These are phyloP conservation scores for Luzula sylvatica DNA, from an alignment of 176 grass and related monocot species.

Conservation along the genomic window DNA sequence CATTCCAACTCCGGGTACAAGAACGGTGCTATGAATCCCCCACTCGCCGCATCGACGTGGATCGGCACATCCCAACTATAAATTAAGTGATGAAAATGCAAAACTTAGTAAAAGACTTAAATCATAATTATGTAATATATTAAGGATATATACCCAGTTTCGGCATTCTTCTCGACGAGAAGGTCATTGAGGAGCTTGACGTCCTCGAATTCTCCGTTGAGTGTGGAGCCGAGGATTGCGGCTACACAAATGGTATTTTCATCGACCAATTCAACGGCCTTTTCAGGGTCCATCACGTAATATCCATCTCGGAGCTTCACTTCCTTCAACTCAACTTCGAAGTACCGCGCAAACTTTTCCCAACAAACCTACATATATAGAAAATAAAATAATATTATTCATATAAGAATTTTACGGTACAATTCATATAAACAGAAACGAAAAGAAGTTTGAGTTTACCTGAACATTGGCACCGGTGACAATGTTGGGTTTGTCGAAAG, in stretches of 20 bases:
- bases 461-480: constrained; percentile 97
- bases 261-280: constrained; percentile 86
- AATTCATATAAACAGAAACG: no score
- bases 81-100: neutral
- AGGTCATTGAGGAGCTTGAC: constrained; percentile 87
- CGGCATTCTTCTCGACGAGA: constrained; percentile 43
- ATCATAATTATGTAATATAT: neutral
- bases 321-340: constrained; percentile 92
- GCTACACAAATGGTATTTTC: constrained; percentile 99
- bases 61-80: constrained; percentile 64
- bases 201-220: constrained; percentile 98
- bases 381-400: neutral
- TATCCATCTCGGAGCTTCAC: constrained; percentile 87
- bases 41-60: constrained; percentile 93
- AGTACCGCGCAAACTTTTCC: constrained; percentile 96
- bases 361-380: constrained; percentile 57
- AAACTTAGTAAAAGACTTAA: neutral
- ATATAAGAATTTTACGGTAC: no score
- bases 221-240: constrained; percentile 84
- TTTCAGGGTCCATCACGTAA: constrained; percentile 93
- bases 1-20: constrained; percentile 92
- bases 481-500: constrained; percentile 93
- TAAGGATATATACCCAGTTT: constrained; percentile 52
- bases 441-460: constrained; percentile 11
- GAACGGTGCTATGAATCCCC: constrained; percentile 98